Evolutionary conservation across 2,329 filamentous ascomycete species (phyloP), one percentile per base, ranked within the genome.

Genomic region (Parascedosporium putredinis): DNA sequence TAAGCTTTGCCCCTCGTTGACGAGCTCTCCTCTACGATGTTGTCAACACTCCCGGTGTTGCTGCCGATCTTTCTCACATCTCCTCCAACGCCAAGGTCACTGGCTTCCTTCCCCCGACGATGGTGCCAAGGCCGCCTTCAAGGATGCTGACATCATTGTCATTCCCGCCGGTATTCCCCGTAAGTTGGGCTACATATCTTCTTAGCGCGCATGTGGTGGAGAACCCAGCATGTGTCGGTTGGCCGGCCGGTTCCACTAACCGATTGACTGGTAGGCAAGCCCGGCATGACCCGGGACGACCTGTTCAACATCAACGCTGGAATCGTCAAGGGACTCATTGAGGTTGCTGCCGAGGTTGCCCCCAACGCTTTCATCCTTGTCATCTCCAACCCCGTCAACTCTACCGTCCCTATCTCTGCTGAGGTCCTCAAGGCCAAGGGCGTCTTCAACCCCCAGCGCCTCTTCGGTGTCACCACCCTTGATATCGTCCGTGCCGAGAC

Each of bases 361-460:
- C 93, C 93, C 66, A 94, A 96, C 68, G 93, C 93, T 50, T 95
- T 84, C 73, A 82, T 95, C 67, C 83, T 97, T 57, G 83, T 98
- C 75, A 98, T 98, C 71, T 97, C 91, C 63, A 98, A 98, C 81
- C 93, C 93, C 52, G 93, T 98, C 71, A 98, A 98, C 84, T 95
- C 89, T 49, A 98, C 93, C 51, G 93, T 98, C 52, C 93, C 93
- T 56, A 96, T 98, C 64, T 87, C 93, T 56, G 93, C 90, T 59
- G 93, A 98, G 77, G 87, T 96, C 54, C 84, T 98, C 67, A 97
- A 96, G 82, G 76, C 79, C 60, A 89, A 89, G 67, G 83, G 83
- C 60, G 88, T 95, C 64, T 98, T 97, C 73, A 86, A 98, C 76
- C 76, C 93, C 59, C 86, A 93, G 79, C 89, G 86, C 68, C 84